Conservation (phyloP, 1,139 yeast species). For the Suhomyces maxii region DNA sequence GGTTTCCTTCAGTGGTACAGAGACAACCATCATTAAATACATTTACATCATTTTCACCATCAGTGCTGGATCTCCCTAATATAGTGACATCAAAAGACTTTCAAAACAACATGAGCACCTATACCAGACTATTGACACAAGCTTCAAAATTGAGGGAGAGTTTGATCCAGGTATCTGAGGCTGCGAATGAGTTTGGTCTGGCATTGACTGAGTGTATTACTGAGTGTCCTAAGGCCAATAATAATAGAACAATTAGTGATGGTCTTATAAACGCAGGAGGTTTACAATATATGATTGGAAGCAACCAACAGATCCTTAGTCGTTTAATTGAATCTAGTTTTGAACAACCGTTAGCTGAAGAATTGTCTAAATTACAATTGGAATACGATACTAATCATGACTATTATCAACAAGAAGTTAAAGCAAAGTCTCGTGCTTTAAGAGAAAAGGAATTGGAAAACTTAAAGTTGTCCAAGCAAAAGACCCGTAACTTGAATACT, state of each 20-base stretch:
- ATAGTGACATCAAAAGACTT: constrained; percentile 62
- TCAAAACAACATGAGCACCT: constrained; percentile 45
- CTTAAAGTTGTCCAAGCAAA: constrained; percentile 52
- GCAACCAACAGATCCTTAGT: constrained; percentile 73
- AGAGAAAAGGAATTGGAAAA: constrained; percentile 59
- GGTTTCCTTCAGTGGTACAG: constrained; percentile 11
- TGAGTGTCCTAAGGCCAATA: constrained; percentile 65
- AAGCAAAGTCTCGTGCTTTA: constrained; percentile 49
- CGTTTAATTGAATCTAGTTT: constrained; percentile 53
- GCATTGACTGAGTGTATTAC: constrained; percentile 57
- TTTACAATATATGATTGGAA: constrained; percentile 71
- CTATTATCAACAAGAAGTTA: constrained; percentile 54
- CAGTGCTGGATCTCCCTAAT: constrained; percentile 58
- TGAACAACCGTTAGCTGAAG: constrained; percentile 52
- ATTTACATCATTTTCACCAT: constrained; percentile 48
- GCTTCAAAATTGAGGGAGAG: constrained; percentile 55
- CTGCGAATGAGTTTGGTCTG: constrained; percentile 73
- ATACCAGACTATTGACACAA: constrained; percentile 48
- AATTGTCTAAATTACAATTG: constrained; percentile 41
- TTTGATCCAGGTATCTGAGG: constrained; percentile 50
- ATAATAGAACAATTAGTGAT: constrained; percentile 61
- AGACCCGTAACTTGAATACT: constrained; percentile 58
- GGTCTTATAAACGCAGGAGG: constrained; percentile 77
- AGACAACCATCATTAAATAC: constrained; percentile 35
- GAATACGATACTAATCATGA: constrained; percentile 46